Percentiles rank a stretch among this genome's conserved stretches.
These are phyloP conservation scores for Metarhizium humberi DNA, from an alignment of 2,329 filamentous ascomycete genomes.

Conservation along the genomic window DNA sequence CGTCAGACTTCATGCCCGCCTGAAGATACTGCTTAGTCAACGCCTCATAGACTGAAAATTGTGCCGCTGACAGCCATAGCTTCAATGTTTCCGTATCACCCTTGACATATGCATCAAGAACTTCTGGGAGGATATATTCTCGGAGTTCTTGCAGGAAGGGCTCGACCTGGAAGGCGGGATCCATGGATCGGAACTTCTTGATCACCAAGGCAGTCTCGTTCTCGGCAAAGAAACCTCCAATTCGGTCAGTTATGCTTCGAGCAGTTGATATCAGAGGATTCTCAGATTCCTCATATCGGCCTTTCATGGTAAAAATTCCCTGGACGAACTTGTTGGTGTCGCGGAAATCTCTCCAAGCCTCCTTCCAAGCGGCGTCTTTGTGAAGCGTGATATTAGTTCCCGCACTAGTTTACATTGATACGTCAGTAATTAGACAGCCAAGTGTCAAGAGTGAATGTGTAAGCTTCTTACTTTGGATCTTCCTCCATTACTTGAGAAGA, in stretches of 20 bases:
- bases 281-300: constrained; percentile 89
- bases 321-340: constrained; percentile 86
- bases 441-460: not conserved
- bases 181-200: constrained; percentile 95
- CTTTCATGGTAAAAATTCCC: constrained; percentile 76
- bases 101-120: constrained; percentile 96
- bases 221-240: constrained; percentile 94
- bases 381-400: constrained; percentile 91
- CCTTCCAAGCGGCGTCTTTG: constrained; percentile 96
- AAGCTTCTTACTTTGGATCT: constrained; percentile 67
- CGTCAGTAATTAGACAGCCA: not conserved
- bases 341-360: constrained; percentile 94
- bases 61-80: constrained; percentile 90
- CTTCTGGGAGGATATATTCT: constrained; percentile 95
- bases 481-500: constrained; percentile 60
- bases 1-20: constrained; percentile 87
- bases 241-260: constrained; percentile 83
- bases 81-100: constrained; percentile 85
- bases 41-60: constrained; percentile 95
- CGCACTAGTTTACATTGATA: constrained; percentile 47
- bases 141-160: constrained; percentile 91
- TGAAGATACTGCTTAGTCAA: constrained; percentile 93
- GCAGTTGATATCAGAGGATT: constrained; percentile 92
- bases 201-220: constrained; percentile 97
- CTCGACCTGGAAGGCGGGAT: constrained; percentile 89